Conservation (phyloP, 192 early-diverging fungal species). For the Backusella tarrabulga region DNA sequence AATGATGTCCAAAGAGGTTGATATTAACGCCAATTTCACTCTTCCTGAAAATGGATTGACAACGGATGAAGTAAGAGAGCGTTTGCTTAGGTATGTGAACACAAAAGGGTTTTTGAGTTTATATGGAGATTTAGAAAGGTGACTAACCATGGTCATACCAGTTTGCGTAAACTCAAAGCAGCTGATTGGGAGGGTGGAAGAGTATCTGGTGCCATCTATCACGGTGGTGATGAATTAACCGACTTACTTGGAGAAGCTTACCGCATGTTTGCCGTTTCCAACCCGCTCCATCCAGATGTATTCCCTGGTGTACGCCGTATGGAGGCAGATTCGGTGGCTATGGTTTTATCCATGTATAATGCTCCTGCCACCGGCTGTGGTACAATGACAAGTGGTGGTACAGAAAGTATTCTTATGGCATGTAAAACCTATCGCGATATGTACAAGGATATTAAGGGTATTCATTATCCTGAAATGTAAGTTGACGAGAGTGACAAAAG, state of each 20-base stretch:
- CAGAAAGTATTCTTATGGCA: conserved; percentile 93
- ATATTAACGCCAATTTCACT: conserved; percentile 58
- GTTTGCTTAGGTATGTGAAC: conserved; percentile 56
- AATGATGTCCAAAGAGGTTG: conserved; percentile 62
- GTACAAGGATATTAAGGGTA: conserved; percentile 74
- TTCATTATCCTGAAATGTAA: conserved; percentile 91
- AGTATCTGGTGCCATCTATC: conserved; percentile 90
- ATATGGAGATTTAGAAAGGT: conserved; percentile 1
- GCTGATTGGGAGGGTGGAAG: conserved; percentile 84
- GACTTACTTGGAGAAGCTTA: conserved; percentile 77
- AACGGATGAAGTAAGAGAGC: conserved; percentile 56
- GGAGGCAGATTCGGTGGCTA: conserved; percentile 92
- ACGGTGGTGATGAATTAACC: conserved; percentile 84
- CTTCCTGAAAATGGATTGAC: conserved; percentile 69
- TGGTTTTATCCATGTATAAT: conserved; percentile 90
- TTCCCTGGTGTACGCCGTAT: conserved; percentile 94
- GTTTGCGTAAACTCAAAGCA: conserved; percentile 59
- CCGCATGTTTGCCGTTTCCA: conserved; percentile 75
- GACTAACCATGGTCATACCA: conserved; percentile 30
- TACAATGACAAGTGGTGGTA: conserved; percentile 91
- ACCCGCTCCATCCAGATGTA: conserved; percentile 93
- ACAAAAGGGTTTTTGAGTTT: neutral
- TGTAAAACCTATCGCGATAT: conserved; percentile 92
- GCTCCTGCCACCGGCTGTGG: conserved; percentile 72
- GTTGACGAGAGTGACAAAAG: neutral